phyloP scores from a whole-genome alignment of 345 rosid genomes.

The Eucalyptus pauciflora region DNA sequence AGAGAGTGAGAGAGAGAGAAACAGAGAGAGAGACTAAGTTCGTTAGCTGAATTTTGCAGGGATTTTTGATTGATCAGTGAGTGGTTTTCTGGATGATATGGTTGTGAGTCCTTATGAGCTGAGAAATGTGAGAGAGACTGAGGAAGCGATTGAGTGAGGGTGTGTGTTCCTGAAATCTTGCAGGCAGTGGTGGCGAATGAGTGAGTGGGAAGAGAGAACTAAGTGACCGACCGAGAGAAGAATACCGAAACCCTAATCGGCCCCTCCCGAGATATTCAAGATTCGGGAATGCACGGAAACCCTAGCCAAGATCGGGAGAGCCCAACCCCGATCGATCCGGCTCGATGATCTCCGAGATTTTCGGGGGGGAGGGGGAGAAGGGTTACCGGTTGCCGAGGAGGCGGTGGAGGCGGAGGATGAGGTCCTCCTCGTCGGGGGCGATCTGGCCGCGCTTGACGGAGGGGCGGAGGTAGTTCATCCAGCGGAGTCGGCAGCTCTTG shows the following conservation, averaged over 20 bases:
- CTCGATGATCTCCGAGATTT: not conserved
- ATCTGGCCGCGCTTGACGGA: slow-evolving; percentile 52
- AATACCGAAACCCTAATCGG: not conserved
- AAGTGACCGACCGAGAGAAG: not conserved
- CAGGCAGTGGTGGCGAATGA: not conserved
- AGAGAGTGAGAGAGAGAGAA: not conserved
- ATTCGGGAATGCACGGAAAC: not conserved
- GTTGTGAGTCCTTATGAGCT: not conserved
- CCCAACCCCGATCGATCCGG: not conserved
- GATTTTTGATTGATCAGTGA: not conserved
- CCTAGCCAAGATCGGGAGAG: not conserved
- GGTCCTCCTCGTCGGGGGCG: slow-evolving; percentile 59
- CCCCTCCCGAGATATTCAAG: not conserved
- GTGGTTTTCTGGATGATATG: not conserved
- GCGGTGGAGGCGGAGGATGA: slow-evolving; percentile 53
- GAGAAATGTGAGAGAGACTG: not conserved
- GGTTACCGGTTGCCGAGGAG: slow-evolving; percentile 49
- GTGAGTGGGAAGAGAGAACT: not conserved
- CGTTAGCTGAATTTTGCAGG: not conserved
- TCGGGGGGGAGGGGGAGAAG: not conserved
- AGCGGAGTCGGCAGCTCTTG: slow-evolving; percentile 66
- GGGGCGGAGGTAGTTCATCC: slow-evolving; percentile 65
- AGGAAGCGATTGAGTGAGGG: not conserved
- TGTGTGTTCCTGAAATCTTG: not conserved
- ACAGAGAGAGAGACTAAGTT: not conserved